phyloP scores from a whole-genome alignment of 495 filamentous ascomycete species.

The Opeltia flavorubescens region DNA sequence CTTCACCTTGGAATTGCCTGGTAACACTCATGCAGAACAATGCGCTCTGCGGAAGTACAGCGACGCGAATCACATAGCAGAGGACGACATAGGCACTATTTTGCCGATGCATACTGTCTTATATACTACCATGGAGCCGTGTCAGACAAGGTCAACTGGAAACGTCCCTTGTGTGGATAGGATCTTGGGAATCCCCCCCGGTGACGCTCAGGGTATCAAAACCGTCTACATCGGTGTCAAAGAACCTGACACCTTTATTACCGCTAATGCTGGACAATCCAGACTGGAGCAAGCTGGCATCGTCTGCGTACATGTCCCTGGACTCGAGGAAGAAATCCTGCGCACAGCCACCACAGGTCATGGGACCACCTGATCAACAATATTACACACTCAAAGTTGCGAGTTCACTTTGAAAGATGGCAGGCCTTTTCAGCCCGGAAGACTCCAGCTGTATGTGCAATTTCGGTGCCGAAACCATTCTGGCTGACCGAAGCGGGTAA shows the following conservation, averaged over 20 bases:
- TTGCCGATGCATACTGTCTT: slow-evolving; percentile 46
- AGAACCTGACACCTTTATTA: slow-evolving; percentile 83
- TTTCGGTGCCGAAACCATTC: too few relatives aligned
- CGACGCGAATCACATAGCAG: slow-evolving; percentile 31
- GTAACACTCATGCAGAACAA: slow-evolving; percentile 95
- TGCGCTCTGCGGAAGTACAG: slow-evolving; percentile 71
- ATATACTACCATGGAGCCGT: slow-evolving; percentile 94
- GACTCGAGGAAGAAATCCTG: slow-evolving; percentile 72
- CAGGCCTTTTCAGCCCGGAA: background rate
- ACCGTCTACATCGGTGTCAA: slow-evolving; percentile 78
- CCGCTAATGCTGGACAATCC: slow-evolving; percentile 56
- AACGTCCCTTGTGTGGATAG: slow-evolving; percentile 73
- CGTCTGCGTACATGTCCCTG: slow-evolving; percentile 51
- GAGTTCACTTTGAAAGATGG: too few relatives aligned
- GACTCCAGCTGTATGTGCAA: too few relatives aligned
- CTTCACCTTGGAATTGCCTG: slow-evolving; percentile 78
- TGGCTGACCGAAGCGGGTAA: too few relatives aligned
- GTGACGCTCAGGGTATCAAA: slow-evolving; percentile 37
- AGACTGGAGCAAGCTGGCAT: slow-evolving; percentile 65
- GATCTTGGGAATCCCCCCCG: slow-evolving; percentile 42
- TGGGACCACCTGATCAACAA: slow-evolving; percentile 20
- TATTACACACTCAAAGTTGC: too few relatives aligned
- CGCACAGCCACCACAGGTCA: slow-evolving; percentile 72
- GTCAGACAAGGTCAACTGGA: slow-evolving; percentile 64
- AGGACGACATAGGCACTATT: slow-evolving; percentile 39